A percentile compares a stretch with the other conserved stretches of the same genome.
phyloP scores from a whole-genome alignment of 2,329 filamentous ascomycete species.

The Aspergillus intermedius region DNA sequence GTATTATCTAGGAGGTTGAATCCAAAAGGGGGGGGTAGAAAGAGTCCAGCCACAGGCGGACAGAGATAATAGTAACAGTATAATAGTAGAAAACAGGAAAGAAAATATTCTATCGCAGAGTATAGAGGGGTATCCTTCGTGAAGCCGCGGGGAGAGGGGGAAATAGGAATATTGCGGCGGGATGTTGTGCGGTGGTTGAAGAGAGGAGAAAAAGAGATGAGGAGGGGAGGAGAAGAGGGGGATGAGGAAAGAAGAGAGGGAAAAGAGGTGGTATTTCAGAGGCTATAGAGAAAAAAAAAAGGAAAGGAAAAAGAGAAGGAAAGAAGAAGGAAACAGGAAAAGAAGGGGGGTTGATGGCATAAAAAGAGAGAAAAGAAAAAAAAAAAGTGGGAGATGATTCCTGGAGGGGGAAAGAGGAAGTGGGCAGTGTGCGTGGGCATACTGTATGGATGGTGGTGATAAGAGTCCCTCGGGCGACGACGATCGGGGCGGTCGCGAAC shows the following conservation, averaged over 20 bases:
- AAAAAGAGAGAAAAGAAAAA: conserved; percentile 9
- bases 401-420: conserved; percentile 1
- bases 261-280: conserved; percentile 9
- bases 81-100: conserved; percentile 1
- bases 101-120: conserved; percentile 2
- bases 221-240: conserved; percentile 13
- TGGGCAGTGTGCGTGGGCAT: neutral
- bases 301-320: conserved; percentile 17
- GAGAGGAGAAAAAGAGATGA: conserved; percentile 11
- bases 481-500: neutral
- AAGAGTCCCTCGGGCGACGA: conserved; percentile 1
- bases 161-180: neutral
- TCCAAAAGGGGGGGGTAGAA: conserved; percentile 10
- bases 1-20: conserved; percentile 16
- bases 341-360: conserved; percentile 7
- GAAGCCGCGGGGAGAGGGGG: conserved; percentile 15
- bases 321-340: conserved; percentile 12
- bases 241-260: conserved; percentile 12
- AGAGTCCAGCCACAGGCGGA: conserved; percentile 37
- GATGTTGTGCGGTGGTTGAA: conserved; percentile 4
- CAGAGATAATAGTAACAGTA: conserved; percentile 8
- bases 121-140: conserved; percentile 14
- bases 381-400: conserved; percentile 2
- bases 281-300: too few relatives aligned
- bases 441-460: neutral